These are phyloP conservation scores for Saururus chinensis DNA, from an alignment of 164 flowering plant genomes.

Conservation along the genomic window DNA sequence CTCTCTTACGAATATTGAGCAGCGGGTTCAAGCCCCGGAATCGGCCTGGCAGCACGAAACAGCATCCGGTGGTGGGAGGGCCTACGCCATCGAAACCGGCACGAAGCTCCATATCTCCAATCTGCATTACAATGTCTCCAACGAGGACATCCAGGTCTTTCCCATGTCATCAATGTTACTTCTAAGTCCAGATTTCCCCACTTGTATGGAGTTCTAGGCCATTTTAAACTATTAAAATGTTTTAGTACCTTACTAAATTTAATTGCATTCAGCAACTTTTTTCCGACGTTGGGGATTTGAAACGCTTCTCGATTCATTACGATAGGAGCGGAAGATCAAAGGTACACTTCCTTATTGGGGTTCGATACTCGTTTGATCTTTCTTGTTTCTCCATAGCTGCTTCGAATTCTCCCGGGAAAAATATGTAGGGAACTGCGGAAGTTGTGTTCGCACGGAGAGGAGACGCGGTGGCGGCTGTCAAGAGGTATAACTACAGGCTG, in stretches of 20 bases:
- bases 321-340: constrained; percentile 97
- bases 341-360: constrained; percentile 44
- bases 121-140: constrained; percentile 75
- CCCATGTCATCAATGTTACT: background rate
- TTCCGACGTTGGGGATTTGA: constrained; percentile 89
- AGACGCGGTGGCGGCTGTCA: constrained; percentile 78
- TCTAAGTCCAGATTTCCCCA: background rate
- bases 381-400: background rate
- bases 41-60: constrained; percentile 70
- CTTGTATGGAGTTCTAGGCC: background rate
- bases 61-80: constrained; percentile 23
- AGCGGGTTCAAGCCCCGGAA: constrained; percentile 52
- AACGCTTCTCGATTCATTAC: constrained; percentile 62
- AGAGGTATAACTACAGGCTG: constrained; percentile 91
- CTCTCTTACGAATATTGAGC: constrained; percentile 4
- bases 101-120: constrained; percentile 84
- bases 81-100: constrained; percentile 69
- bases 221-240: background rate
- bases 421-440: constrained; percentile 79
- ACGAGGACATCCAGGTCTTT: constrained; percentile 81
- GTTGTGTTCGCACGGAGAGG: constrained; percentile 56
- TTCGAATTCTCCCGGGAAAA: constrained; percentile 12
- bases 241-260: background rate
- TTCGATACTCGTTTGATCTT: constrained; percentile 1
- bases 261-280: constrained; percentile 59